Evolutionary conservation across 108 stramenopile species (phyloP), one percentile per base, ranked within the genome.

Genomic region (Discostella pseudostelligera): DNA sequence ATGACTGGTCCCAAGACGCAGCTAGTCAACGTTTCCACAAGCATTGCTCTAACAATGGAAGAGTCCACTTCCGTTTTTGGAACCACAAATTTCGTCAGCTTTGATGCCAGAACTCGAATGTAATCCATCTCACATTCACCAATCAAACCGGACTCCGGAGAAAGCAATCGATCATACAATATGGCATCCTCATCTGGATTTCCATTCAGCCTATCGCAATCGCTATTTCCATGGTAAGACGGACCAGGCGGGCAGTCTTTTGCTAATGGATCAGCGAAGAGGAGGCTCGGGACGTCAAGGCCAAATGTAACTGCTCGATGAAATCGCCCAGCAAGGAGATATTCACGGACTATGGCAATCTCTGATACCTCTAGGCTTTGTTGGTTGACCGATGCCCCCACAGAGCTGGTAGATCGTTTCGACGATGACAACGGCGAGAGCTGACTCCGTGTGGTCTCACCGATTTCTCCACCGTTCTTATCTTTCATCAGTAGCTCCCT

Each of bases 291-390:
- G 9, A 93, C 86, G 70, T 93, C 92, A 36, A 93, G 48, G 17
- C 92, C 92, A 78, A 93, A 93, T n/a, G 87, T 90, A 12, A 93
- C 43, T 28, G 89, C 89, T 3, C 72, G 78, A 64, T 93, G 92
- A 35, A 93, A 59, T 55, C 83, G 83, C 11, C 92, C 89, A 2
- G 86, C 74, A 21, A 89, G 67, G 35, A 93, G 69, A 50, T 86
- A 93, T 66, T 93, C 92, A 6, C 81, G 61, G 21, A 82, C 67
- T 39, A 93, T 82, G 20, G 79, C 78, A 47, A 93, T 85, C 70
- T 93, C 92, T 19, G 82, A 74, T 6, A 75, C 65, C 3, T 65
- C 63, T 47, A 17, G 47, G 28, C 46, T 56, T 58, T 62, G 37
- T 12, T 13, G 62, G 45, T 35, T 73, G 56, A 14, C 64, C 16